Base-by-base conservation (phyloP, 768 basidiomycete genomes). In the Mycena haematopus region DNA sequence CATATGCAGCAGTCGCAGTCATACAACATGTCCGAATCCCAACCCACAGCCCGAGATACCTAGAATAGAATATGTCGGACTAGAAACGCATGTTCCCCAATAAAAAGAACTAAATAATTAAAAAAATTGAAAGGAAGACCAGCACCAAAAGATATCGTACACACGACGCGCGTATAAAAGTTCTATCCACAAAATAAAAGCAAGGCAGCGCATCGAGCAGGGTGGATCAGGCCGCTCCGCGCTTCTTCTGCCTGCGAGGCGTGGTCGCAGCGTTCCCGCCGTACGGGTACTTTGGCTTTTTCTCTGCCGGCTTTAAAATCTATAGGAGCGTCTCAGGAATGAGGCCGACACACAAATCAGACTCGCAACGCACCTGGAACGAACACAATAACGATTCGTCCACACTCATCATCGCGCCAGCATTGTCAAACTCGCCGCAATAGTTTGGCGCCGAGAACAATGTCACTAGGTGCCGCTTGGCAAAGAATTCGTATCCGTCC, bases 321-420 rank as follows among this genome's bases (percentile, higher is more conserved):
- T 97, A 45, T 38, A n/a, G n/a, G 3, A 17, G 24, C 9, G 13
- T 10, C 9, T 42, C 19, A 50, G 33, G 6, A 40, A 33, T 51
- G 54, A 60, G 6, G 47, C 4, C 3, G 11, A 10, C 3, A 0
- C 19, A n/a, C 13, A 5, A 40, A 44, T 17, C 27, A 19, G 19
- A 9, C 13, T 0, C 15, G 31, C 19, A 38, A 51, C 77, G 62
- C 66, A 96, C 95, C 79, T 98, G 96, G 93, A 99, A 98, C 9
- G 96, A 98, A 79, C 96, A 98, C 67, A 99, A 76, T 67, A 99
- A 76, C 10, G 96, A 97, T 78, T 98, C 96, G 71, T 98, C 96
- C 44, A 99, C 96, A 71, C 93, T 95, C 96, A 99, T 99, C 96
- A 99, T 99, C 35, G 96, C 96, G 38, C 96, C 96, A 5, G 96